Conservation (phyloP, 495 filamentous ascomycete genomes). For the Jackrogersella multiformis region DNA sequence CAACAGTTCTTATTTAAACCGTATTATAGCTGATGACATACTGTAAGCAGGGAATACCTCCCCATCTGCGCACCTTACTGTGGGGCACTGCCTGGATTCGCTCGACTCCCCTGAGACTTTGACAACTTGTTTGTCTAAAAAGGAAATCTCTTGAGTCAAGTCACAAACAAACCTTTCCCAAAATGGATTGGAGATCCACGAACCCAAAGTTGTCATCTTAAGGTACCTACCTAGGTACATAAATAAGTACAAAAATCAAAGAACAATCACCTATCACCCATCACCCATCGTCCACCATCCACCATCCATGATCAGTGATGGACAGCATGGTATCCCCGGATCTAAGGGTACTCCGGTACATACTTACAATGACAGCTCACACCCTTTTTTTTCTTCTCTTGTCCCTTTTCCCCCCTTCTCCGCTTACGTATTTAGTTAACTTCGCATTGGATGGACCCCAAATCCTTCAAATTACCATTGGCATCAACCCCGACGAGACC, state of each 20-base stretch:
- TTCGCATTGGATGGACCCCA: constrained; percentile 18
- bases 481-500: constrained; percentile 28
- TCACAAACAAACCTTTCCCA: constrained; percentile 29
- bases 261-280: too few species aligned
- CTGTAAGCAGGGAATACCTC: not conserved
- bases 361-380: constrained; percentile 13
- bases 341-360: constrained; percentile 31
- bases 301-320: constrained; percentile 31
- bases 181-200: constrained; percentile 10
- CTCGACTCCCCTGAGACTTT: constrained; percentile 35
- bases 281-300: too few species aligned
- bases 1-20: not conserved
- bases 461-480: constrained; percentile 22
- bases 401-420: constrained; percentile 4
- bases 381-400: constrained; percentile 1
- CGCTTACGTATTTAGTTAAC: constrained; percentile 26
- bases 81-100: constrained; percentile 32
- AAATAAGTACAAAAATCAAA: not conserved
- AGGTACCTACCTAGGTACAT: constrained; percentile 25
- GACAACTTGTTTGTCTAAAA: constrained; percentile 32
- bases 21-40: constrained; percentile 12
- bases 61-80: not conserved
- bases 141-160: constrained; percentile 42
- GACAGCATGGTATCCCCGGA: constrained; percentile 41
- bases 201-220: constrained; percentile 15